Evolutionary conservation across 1,139 yeast genomes (phyloP), one percentile per base, ranked within the genome.

Genomic region (Zygosaccharomyces sapae): DNA sequence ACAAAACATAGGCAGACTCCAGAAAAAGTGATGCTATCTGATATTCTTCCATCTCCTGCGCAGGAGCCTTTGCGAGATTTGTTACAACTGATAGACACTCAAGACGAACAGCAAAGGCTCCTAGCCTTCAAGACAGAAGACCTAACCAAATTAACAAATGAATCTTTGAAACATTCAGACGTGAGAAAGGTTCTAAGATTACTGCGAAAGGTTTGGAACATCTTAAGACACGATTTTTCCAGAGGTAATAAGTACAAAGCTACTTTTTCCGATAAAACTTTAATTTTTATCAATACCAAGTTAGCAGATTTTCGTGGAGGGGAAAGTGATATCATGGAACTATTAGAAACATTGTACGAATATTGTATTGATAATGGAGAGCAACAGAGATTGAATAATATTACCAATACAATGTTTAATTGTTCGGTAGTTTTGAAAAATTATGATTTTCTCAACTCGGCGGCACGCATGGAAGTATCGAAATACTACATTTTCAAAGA

Each of bases 381-480:
- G 20, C 43, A 38, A 19, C 63, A 65, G 45, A 57, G 70, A 43
- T 31, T 67, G 20, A 52, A 53, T 9, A 68, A 68, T 47, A 47
- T 69, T 3, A 58, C 66, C 3, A 69, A 64, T 44, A 51, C 69
- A 13, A 48, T 61, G 9, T 68, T 62, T 38, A 68, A 68, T 46
- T 45, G 53, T 7, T 62, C 57, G 25, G 51, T 62, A 4, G 47
- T 51, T 7, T 45, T 42, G 8, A 57, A 47, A 33, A 50, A 52
- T 10, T 35, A 43, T 7, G 33, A 37, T 39, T 44, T 41, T 12
- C 33, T 48, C 19, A 38, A 41, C 8, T 13, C 27, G 9, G 51
- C 51, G 10, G 51, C 51, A 13, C 35, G 40, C 22, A 20, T 49
- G 18, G 60, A 56, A 36, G 35, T 49, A 10, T 25, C 19, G 10